Percentiles rank a stretch among this genome's conserved stretches.
Evolutionary conservation across 305 asterid genomes (phyloP).

Genomic region (Ilex paraguariensis): DNA sequence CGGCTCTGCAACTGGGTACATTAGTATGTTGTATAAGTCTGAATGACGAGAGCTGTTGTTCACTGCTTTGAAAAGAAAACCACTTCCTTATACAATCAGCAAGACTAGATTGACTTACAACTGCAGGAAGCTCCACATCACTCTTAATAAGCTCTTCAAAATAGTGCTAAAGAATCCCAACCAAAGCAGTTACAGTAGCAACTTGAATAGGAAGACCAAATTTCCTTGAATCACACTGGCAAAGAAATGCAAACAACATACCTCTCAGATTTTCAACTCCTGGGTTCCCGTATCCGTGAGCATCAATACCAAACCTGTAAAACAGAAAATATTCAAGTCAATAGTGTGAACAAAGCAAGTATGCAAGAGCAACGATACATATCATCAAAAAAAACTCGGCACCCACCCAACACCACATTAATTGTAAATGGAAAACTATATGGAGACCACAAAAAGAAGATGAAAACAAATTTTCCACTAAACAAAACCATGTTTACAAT

Average conservation of each 20-base stretch:
- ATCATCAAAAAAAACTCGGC: too few relatives aligned
- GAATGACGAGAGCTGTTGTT: constrained; percentile 49
- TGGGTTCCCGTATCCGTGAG: constrained; percentile 52
- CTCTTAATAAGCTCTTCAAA: constrained; percentile 40
- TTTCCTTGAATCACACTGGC: constrained; percentile 21
- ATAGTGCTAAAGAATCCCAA: constrained; percentile 35
- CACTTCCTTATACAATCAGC: constrained; percentile 45
- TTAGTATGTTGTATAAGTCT: constrained; percentile 15
- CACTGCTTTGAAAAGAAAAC: constrained; percentile 50
- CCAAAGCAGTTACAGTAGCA: constrained; percentile 40
- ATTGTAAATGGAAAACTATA: too few relatives aligned
- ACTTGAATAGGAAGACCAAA: constrained; percentile 39
- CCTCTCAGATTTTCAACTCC: constrained; percentile 47
- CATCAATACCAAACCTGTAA: constrained; percentile 63
- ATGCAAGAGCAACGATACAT: too few relatives aligned
- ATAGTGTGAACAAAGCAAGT: background rate
- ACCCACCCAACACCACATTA: too few relatives aligned
- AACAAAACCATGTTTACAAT: too few relatives aligned
- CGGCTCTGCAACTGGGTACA: too few relatives aligned
- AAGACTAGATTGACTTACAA: constrained; percentile 28
- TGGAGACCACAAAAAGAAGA: too few relatives aligned
- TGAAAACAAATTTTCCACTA: too few relatives aligned
- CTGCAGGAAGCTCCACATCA: constrained; percentile 17
- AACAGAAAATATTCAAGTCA: constrained; percentile 8
- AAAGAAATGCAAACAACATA: constrained; percentile 34